Conservation (phyloP, 129 eudicot genomes). For the Flaveria brownii region DNA sequence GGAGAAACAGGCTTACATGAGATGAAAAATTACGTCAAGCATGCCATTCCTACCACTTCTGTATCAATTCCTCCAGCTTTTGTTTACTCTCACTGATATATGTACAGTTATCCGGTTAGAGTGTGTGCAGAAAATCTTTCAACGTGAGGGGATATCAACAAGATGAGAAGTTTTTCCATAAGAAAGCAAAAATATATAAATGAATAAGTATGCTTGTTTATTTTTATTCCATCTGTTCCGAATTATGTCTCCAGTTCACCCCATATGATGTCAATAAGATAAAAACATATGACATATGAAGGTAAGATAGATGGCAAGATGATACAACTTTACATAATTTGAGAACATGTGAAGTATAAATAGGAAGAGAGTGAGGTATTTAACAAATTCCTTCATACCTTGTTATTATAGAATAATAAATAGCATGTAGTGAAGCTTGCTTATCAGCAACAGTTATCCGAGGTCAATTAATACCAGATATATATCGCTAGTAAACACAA, state of each 20-base stretch:
- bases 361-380: too few relatives aligned
- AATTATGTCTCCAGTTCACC: slow-evolving; percentile 10
- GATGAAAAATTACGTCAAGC: slow-evolving; percentile 47
- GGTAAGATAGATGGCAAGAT: too few relatives aligned
- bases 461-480: slow-evolving; percentile 75
- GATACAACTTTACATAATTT: neutral
- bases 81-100: slow-evolving; percentile 68
- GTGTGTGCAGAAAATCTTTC: neutral
- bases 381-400: slow-evolving; percentile 40
- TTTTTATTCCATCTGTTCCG: slow-evolving; percentile 6
- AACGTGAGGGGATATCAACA: slow-evolving; percentile 1
- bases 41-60: slow-evolving; percentile 94
- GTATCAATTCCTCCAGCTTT: slow-evolving; percentile 85
- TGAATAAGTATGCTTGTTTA: neutral
- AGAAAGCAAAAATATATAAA: slow-evolving; percentile 5
- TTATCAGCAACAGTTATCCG: slow-evolving; percentile 63
- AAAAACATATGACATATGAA: too few relatives aligned
- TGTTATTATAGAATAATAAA: slow-evolving; percentile 55
- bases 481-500: slow-evolving; percentile 50
- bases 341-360: neutral
- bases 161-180: neutral
- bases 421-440: slow-evolving; percentile 78
- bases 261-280: too few relatives aligned
- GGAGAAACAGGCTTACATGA: slow-evolving; percentile 37
- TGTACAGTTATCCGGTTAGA: slow-evolving; percentile 19